Conservation (phyloP, 805 yeast species). For the Candida ascalaphidarum region DNA sequence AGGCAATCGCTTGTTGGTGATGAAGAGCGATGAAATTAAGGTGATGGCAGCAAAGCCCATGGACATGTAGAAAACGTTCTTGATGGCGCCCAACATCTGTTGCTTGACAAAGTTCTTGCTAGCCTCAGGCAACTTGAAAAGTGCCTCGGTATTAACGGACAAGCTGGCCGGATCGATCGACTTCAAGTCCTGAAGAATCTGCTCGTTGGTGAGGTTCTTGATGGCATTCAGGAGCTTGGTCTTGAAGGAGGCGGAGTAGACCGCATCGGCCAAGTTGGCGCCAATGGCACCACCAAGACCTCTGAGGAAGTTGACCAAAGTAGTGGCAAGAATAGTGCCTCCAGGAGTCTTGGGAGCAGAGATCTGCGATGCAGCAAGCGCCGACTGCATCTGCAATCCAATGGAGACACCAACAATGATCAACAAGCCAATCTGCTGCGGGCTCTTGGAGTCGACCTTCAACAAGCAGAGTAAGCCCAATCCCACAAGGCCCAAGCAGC, state of each 20-base stretch:
- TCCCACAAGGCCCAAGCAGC: constrained; percentile 31
- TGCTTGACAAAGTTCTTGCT: constrained; percentile 14
- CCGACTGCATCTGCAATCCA: constrained; percentile 41
- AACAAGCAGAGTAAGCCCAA: constrained; percentile 37
- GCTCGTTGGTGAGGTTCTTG: constrained; percentile 1
- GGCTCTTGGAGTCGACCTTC: constrained; percentile 22
- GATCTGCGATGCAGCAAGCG: constrained; percentile 36
- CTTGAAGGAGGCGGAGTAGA: constrained; percentile 19
- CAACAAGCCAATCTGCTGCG: constrained; percentile 35
- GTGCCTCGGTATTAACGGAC: constrained; percentile 6
- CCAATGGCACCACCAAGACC: constrained; percentile 39
- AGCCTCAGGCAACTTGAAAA: constrained; percentile 8
- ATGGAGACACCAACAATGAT: constrained; percentile 39
- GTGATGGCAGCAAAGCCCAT: constrained; percentile 26
- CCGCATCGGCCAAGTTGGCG: constrained; percentile 33
- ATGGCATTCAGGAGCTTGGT: constrained; percentile 5
- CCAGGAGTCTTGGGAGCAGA: constrained; percentile 46
- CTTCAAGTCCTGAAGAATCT: constrained; percentile 6
- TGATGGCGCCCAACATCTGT: constrained; percentile 28
- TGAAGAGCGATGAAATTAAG: constrained; percentile 23
- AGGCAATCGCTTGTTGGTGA: constrained; percentile 37
- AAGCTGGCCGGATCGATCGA: constrained; percentile 6
- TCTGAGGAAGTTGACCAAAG: constrained; percentile 36
- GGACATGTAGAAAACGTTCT: constrained; percentile 31
- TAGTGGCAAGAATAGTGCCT: constrained; percentile 38